phyloP scores from a whole-genome alignment of 352 stramenopile genomes.

The Pythium volutum region DNA sequence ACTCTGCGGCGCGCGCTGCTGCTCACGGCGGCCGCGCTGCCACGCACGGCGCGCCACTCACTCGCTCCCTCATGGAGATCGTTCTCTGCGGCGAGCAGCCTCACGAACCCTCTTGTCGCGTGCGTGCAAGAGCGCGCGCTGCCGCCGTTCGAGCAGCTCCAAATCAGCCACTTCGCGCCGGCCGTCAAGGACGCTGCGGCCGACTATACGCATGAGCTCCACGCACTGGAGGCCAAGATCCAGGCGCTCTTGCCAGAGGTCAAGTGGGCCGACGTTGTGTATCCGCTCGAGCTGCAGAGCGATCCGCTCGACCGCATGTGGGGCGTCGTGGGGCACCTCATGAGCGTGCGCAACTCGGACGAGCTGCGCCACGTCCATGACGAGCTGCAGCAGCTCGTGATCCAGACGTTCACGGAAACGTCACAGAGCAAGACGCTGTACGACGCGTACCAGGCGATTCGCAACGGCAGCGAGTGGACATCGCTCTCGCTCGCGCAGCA shows the following conservation, averaged over 20 bases:
- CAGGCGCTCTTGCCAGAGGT: conserved; percentile 23
- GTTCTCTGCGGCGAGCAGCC: conserved; percentile 6
- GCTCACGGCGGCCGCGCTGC: conserved; percentile 8
- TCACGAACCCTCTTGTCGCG: conserved; percentile 46
- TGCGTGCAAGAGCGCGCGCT: conserved; percentile 59
- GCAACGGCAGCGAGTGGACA: conserved; percentile 57
- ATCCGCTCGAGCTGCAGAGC: conserved; percentile 91
- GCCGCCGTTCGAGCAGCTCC: conserved; percentile 65
- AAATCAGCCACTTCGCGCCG: conserved; percentile 58
- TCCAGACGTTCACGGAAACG: conserved; percentile 90
- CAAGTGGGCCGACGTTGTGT: conserved; percentile 87
- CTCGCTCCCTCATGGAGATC: neutral
- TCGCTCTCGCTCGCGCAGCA: conserved; percentile 58
- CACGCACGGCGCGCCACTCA: conserved; percentile 6
- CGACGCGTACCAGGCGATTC: conserved; percentile 83
- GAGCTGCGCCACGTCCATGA: conserved; percentile 93
- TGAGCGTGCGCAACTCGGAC: conserved; percentile 96
- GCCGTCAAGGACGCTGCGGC: conserved; percentile 50
- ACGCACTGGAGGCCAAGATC: conserved; percentile 42
- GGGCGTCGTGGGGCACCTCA: conserved; percentile 96
- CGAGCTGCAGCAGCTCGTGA: conserved; percentile 91
- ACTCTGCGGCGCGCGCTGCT: conserved; percentile 15
- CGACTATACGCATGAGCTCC: conserved; percentile 50
- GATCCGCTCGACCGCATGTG: conserved; percentile 92
- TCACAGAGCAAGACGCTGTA: conserved; percentile 93